These are phyloP conservation scores for Vaccinium myrtillus DNA, from an alignment of 148 eudicot species.

Conservation along the genomic window DNA sequence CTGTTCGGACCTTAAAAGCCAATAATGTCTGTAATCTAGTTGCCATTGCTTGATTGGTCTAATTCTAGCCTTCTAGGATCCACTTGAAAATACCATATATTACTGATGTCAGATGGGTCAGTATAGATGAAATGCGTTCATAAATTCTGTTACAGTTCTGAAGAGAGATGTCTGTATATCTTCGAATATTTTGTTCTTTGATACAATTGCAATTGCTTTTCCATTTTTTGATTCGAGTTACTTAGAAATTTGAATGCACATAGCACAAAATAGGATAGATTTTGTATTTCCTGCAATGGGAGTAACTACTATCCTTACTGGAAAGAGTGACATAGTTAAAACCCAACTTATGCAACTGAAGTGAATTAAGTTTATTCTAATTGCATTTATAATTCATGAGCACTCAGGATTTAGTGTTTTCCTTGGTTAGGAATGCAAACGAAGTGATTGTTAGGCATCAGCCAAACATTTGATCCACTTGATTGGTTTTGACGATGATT, in stretches of 20 bases:
- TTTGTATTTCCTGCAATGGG: background rate
- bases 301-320: background rate
- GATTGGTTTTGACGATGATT: background rate
- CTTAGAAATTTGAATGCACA: background rate
- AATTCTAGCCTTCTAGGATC: background rate
- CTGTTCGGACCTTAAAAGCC: background rate
- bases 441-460: background rate
- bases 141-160: background rate
- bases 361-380: background rate
- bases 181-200: background rate
- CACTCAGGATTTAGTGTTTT: background rate
- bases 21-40: background rate
- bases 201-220: slow-evolving; percentile 1
- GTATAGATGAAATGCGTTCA: background rate
- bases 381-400: background rate
- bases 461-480: slow-evolving; percentile 1
- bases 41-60: background rate
- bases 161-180: too few species aligned
- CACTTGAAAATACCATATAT: background rate
- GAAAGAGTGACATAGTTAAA: background rate
- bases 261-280: background rate
- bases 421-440: background rate
- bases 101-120: background rate
- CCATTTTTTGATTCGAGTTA: background rate
- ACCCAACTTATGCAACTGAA: background rate